Conservation (phyloP, 2,329 filamentous ascomycete species). For the Fusarium abutilonis region DNA sequence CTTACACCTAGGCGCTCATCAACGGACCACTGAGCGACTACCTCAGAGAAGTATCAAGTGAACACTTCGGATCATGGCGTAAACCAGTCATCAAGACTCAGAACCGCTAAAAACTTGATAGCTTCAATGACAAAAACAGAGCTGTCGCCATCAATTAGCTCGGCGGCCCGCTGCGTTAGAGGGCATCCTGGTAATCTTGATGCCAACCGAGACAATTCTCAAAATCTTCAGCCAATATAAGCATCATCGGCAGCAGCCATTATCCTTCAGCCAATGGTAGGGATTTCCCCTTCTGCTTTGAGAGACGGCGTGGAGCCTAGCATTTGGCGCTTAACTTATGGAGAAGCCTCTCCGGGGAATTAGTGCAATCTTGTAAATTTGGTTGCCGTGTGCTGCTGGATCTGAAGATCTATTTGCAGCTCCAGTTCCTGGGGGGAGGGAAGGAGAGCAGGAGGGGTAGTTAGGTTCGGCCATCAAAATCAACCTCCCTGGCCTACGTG, state of each 20-base stretch:
- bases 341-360: conserved; percentile 33
- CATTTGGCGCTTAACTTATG: conserved; percentile 12
- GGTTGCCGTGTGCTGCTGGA: conserved; percentile 34
- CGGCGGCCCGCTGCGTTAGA: neutral
- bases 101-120: neutral
- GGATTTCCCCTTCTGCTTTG: conserved; percentile 3
- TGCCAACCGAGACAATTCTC: neutral
- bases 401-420: conserved; percentile 36
- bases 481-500: neutral
- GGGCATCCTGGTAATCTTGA: neutral
- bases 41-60: too few species aligned
- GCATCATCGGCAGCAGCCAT: conserved; percentile 14
- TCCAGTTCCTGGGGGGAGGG: conserved; percentile 26
- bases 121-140: neutral
- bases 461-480: conserved; percentile 17
- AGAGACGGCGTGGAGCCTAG: conserved; percentile 7
- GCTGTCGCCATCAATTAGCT: neutral
- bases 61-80: too few species aligned
- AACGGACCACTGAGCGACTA: neutral
- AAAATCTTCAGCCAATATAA: neutral
- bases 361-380: conserved; percentile 13
- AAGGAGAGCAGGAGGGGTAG: conserved; percentile 31
- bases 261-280: neutral
- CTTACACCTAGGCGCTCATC: neutral
- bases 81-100: neutral